Evolutionary conservation across 331 rosid genomes (phyloP).

Genomic region (Acacia pycnantha): DNA sequence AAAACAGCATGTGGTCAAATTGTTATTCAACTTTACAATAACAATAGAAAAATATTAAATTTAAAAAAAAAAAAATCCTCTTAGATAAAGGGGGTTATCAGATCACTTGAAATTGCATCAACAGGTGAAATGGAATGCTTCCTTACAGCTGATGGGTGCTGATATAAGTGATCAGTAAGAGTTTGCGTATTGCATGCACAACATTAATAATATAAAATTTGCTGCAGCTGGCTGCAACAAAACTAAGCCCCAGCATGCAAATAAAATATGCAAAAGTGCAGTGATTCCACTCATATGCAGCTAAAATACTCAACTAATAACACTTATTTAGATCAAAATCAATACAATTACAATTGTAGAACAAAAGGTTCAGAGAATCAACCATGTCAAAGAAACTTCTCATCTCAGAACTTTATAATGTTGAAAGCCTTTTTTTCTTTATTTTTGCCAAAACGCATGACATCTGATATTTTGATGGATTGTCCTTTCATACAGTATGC

Average conservation of each 20-base stretch:
- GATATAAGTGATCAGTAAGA: background rate
- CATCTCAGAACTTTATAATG: background rate
- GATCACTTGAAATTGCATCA: slow-evolving; percentile 10
- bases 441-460: background rate
- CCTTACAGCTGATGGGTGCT: background rate
- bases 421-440: background rate
- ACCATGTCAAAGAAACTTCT: slow-evolving; percentile 10
- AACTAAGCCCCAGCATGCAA: slow-evolving; percentile 1
- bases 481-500: slow-evolving; percentile 13
- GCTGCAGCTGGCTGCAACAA: slow-evolving; percentile 15
- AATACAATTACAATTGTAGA: background rate
- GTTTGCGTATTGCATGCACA: background rate
- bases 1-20: slow-evolving; percentile 18
- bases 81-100: background rate
- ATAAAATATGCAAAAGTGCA: background rate
- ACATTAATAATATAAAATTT: background rate
- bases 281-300: background rate
- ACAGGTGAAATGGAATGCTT: background rate
- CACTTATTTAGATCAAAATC: slow-evolving; percentile 4
- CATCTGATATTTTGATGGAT: slow-evolving; percentile 14
- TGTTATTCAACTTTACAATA: slow-evolving; percentile 24
- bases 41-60: slow-evolving; percentile 9
- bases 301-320: background rate
- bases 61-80: no score
- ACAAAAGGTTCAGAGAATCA: background rate